These are phyloP conservation scores for Quercus ilex DNA, from an alignment of 306 rosid genomes.

Conservation along the genomic window DNA sequence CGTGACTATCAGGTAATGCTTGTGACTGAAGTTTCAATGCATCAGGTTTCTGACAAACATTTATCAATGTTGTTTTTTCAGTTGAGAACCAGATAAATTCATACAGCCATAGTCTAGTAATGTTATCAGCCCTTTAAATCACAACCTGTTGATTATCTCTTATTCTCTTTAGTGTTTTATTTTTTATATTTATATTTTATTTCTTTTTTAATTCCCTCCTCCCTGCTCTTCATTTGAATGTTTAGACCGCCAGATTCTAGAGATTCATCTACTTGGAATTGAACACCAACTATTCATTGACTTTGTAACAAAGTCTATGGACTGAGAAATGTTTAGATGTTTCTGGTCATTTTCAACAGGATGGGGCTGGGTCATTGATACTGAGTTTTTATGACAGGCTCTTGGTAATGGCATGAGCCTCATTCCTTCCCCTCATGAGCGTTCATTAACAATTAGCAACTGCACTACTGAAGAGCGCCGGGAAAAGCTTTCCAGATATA, in stretches of 20 bases:
- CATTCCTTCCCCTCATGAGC: conserved; percentile 60
- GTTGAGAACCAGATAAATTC: background rate
- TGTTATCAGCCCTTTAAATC: background rate
- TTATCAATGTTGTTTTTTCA: background rate
- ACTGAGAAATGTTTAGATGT: conserved; percentile 36
- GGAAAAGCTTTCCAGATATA: conserved; percentile 90
- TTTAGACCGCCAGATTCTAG: conserved; percentile 4
- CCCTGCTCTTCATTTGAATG: background rate
- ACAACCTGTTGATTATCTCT: too few relatives aligned
- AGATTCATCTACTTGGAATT: conserved; percentile 14
- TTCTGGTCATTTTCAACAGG: conserved; percentile 40
- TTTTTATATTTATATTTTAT: background rate
- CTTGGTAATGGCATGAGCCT: conserved; percentile 58
- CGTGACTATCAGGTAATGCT: background rate
- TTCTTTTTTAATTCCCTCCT: background rate
- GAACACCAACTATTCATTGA: conserved; percentile 11
- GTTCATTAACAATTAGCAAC: conserved; percentile 51
- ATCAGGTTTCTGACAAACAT: background rate
- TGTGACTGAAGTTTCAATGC: background rate
- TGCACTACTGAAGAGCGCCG: conserved; percentile 75
- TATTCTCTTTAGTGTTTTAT: background rate
- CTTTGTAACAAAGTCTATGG: conserved; percentile 15
- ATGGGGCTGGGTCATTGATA: conserved; percentile 41
- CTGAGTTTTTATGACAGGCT: conserved; percentile 70
- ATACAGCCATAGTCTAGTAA: background rate